Evolutionary conservation across 345 rosid species (phyloP), one percentile per base, ranked within the genome.

Genomic region (Brassica cretica): DNA sequence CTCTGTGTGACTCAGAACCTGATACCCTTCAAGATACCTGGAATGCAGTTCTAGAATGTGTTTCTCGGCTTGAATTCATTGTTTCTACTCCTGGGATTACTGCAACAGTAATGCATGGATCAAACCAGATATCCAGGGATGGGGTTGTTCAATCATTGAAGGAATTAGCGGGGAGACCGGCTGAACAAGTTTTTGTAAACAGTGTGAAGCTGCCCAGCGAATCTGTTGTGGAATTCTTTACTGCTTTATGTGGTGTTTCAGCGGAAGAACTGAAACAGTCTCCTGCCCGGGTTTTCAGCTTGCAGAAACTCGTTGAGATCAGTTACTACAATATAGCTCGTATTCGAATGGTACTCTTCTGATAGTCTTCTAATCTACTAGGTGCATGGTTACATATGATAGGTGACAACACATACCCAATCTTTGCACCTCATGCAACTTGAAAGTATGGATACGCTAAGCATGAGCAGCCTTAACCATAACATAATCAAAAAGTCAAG

Each of bases 321-420:
- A 95, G 99, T 85, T 95, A 95, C 82, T 95, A 95, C 89, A 95
- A 95, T 75, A 93, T 90, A 88, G 89, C 96, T 79, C 99, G 98
- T 79, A 95, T 95, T 63, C 92, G 99, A 58, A 85, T 95, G 99
- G 99, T 95, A 93, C 65, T 66, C 32, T 76, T 80, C 70, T 80
- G 70, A 80, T 65, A 66, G 27, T 66, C 56, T 70, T 71, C 46
- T 66, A 49, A 70, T 71, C 32, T 70, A 58, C 44, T 70, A 8
- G 18, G 65, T 58, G 67, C 72, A 74, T 80, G 44, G 30, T 80
- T 75, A 75, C 27, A 19, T 65, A 58, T 70, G 33, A 46, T 9
- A 64, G 3, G 55, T 64, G 75, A 74, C 27, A 68, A 25, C 35
- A 24, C 27, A 49, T 24, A 63, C 29, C 24, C n/a, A 53, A 49